These are phyloP conservation scores for Hypericum androsaemum DNA, from an alignment of 345 rosid species.

Conservation along the genomic window DNA sequence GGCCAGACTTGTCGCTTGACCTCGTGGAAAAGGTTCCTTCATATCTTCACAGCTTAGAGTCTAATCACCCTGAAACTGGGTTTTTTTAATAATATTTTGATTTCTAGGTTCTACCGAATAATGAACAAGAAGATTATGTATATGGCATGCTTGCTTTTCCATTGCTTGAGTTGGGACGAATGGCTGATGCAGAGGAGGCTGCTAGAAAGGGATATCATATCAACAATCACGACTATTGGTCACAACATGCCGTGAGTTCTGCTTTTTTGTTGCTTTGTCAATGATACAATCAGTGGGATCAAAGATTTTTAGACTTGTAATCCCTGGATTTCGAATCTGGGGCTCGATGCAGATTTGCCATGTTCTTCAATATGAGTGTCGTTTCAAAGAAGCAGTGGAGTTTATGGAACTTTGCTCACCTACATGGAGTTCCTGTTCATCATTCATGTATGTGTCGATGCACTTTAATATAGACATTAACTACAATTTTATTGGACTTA, in stretches of 20 bases:
- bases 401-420: constrained; percentile 68
- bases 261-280: neutral
- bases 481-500: neutral
- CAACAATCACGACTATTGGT: constrained; percentile 64
- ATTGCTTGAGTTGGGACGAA: constrained; percentile 69
- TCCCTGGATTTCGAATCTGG: neutral
- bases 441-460: constrained; percentile 49
- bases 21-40: constrained; percentile 58
- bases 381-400: constrained; percentile 70
- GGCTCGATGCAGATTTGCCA: constrained; percentile 59
- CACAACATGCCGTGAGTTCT: constrained; percentile 76
- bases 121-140: constrained; percentile 52
- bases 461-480: neutral
- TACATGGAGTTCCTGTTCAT: constrained; percentile 57
- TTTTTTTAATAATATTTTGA: constrained; percentile 7
- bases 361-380: constrained; percentile 69
- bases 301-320: neutral
- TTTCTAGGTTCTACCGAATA: constrained; percentile 53
- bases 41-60: constrained; percentile 3
- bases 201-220: constrained; percentile 66
- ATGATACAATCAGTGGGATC: no score
- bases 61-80: neutral
- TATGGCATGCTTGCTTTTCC: constrained; percentile 87
- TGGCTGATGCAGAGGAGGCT: constrained; percentile 73
- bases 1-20: constrained; percentile 42